phyloP scores from a whole-genome alignment of 495 filamentous ascomycete species.

The Podospora pseudocomata region DNA sequence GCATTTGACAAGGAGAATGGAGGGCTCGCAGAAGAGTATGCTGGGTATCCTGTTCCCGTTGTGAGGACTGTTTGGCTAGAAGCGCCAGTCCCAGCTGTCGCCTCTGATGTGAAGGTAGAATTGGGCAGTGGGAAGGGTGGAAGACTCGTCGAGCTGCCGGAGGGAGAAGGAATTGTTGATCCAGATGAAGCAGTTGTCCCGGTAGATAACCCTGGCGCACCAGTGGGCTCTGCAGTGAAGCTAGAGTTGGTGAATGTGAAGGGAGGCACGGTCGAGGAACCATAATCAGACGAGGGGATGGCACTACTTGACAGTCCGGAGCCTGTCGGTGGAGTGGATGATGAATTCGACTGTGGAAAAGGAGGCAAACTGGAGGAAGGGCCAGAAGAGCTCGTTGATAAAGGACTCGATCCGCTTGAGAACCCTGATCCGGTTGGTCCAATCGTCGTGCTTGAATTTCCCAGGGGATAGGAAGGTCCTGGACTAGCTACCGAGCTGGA shows the following conservation, averaged over 20 bases:
- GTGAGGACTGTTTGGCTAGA: not conserved
- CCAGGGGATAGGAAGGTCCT: constrained; percentile 9
- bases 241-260: not conserved
- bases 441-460: constrained; percentile 3
- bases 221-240: not conserved
- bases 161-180: not conserved
- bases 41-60: not conserved
- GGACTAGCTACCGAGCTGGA: not conserved
- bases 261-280: not conserved
- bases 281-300: not conserved
- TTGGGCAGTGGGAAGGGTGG: not conserved
- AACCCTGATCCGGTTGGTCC: constrained; percentile 3
- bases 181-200: not conserved
- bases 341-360: not conserved
- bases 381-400: not conserved
- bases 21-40: not conserved
- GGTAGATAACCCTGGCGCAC: not conserved
- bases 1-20: not conserved
- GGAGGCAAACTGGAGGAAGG: not conserved
- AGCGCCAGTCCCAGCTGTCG: not conserved
- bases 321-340: not conserved
- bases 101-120: not conserved
- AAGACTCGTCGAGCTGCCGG: not conserved
- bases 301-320: not conserved
- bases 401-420: not conserved